These are phyloP conservation scores for Scheffersomyces cryptocercus DNA, from an alignment of 1,139 yeast species.

Conservation along the genomic window DNA sequence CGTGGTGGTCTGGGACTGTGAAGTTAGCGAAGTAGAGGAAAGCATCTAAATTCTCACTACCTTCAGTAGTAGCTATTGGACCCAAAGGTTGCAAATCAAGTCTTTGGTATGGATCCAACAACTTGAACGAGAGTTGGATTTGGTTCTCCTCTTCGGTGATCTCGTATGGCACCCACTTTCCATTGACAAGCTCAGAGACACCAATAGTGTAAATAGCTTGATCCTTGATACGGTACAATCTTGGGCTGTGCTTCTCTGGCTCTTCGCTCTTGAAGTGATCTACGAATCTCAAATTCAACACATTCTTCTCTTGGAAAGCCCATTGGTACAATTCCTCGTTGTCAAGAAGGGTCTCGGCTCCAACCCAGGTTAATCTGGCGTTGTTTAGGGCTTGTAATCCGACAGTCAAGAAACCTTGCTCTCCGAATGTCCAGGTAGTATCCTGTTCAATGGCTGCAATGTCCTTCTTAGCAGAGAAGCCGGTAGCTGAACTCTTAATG, in stretches of 20 bases:
- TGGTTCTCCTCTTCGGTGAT: constrained; percentile 48
- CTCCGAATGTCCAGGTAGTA: constrained; percentile 77
- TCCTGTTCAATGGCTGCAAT: constrained; percentile 44
- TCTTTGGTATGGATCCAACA: constrained; percentile 96
- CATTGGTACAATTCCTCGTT: constrained; percentile 59
- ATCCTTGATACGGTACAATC: constrained; percentile 72
- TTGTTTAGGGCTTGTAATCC: constrained; percentile 80
- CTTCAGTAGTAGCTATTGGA: constrained; percentile 38
- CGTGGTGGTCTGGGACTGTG: constrained; percentile 91
- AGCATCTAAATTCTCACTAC: constrained; percentile 47
- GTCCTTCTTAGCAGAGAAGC: constrained; percentile 52
- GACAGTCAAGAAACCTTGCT: constrained; percentile 75
- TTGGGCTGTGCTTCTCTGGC: constrained; percentile 37
- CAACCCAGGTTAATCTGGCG: constrained; percentile 82
- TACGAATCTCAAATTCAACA: constrained; percentile 57
- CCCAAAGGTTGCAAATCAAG: constrained; percentile 54
- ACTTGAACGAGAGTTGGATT: constrained; percentile 79
- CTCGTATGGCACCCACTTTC: constrained; percentile 69
- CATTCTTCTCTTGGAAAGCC: constrained; percentile 72
- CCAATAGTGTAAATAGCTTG: constrained; percentile 64
- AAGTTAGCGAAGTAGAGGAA: constrained; percentile 47
- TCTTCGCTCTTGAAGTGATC: constrained; percentile 54
- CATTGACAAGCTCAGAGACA: constrained; percentile 61
- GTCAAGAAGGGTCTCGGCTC: constrained; percentile 59
- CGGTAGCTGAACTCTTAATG: constrained; percentile 65